Percentiles rank a stretch among this genome's conserved stretches.
Evolutionary conservation across 1,139 yeast species (phyloP).

Genomic region (Candida tropicalis): DNA sequence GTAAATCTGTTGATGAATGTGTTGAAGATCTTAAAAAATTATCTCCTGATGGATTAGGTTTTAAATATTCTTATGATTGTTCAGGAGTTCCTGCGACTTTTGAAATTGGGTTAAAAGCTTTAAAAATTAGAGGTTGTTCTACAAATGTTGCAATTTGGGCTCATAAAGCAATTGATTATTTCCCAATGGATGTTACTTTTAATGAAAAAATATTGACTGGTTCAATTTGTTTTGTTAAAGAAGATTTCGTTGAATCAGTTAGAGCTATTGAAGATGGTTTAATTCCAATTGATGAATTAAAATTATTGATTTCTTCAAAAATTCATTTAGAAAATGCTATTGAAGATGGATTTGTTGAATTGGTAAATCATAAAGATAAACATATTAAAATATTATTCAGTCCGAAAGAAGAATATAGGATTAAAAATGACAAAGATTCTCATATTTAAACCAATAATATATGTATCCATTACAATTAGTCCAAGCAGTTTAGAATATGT

Average conservation of each 20-base stretch:
- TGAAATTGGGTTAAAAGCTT: conserved; percentile 50
- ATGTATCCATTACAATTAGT: neutral
- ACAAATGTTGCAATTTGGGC: conserved; percentile 65
- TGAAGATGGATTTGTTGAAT: conserved; percentile 35
- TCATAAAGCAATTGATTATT: conserved; percentile 21
- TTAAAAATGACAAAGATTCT: neutral
- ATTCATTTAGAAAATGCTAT: conserved; percentile 35
- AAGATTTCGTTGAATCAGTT: conserved; percentile 38
- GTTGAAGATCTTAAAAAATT: conserved; percentile 35
- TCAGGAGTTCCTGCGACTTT: conserved; percentile 62
- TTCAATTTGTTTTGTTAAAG: conserved; percentile 41
- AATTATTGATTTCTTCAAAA: conserved; percentile 35
- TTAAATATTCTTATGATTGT: conserved; percentile 60
- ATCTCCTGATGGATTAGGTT: conserved; percentile 55
- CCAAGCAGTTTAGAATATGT: no score
- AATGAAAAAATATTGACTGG: conserved; percentile 42
- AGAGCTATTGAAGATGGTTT: conserved; percentile 31
- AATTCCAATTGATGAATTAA: conserved; percentile 28
- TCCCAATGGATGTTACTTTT: conserved; percentile 41
- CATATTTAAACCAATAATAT: neutral
- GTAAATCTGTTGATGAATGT: conserved; percentile 25
- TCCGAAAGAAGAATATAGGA: conserved; percentile 5
- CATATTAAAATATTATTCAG: conserved; percentile 35
- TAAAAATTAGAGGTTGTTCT: conserved; percentile 60
- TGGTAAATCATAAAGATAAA: conserved; percentile 36